Evolutionary conservation across 1,139 yeast species (phyloP), one percentile per base, ranked within the genome.

Genomic region (Wickerhamiella pararugosa): DNA sequence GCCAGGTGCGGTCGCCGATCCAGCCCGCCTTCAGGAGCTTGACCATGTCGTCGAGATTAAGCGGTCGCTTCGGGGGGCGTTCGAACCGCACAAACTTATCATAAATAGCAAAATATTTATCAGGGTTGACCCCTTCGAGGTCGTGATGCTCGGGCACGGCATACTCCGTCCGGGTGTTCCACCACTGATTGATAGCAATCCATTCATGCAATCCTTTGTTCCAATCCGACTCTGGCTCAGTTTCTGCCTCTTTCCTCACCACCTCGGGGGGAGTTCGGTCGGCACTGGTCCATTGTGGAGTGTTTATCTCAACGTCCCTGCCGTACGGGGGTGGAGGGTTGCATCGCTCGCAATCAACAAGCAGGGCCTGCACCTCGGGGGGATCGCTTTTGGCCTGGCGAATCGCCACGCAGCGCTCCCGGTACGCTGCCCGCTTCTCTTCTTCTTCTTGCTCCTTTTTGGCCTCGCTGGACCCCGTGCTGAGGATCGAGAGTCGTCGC

Each of bases 21-120:
- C 82, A 76, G n/a, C 82, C 82, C 15, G 73, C 71, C 53, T 73
- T 71, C 45, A 76, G 66, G 36, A 76, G 61, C 39, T 63, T 61
- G 43, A 74, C 58, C 46, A 74, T 67, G 50, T 74, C 79, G 35
- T 59, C 58, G 44, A 76, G 66, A 51, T 74, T 75, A 45, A 76
- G 55, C 25, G 70, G 67, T 49, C 65, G 66, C 51, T 67, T 71
- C 47, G 75, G 64, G n/a, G 65, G 59, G 43, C 70, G 66, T 10
- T 71, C 69, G 54, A 71, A 71, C 40, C 69, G 73, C 15, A 75
- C 70, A 48, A 76, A 59, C 43, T 63, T 61, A 36, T 60, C 64
- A 54, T 75, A 76, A 28, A 76, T 62, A 28, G 53, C 54, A 25
- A 63, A 57, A 44, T 58, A 61, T 31, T 53, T 49, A 41, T 54